phyloP scores from a whole-genome alignment of 352 stramenopile genomes.

The Phytophthora boehmeriae region DNA sequence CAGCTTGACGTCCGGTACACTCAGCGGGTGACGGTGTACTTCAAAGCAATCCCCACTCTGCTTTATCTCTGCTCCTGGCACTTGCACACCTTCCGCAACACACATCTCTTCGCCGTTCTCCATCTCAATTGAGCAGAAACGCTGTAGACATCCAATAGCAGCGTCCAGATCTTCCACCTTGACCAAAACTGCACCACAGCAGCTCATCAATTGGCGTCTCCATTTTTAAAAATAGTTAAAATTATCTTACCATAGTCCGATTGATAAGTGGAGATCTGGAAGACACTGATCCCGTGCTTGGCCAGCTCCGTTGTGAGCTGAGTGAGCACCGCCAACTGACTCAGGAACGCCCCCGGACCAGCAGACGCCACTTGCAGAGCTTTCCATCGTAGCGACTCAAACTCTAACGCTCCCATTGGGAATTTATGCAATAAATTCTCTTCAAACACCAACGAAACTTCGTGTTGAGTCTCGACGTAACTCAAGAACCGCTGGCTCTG shows the following conservation, averaged over 20 bases:
- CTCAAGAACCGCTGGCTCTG: conserved; percentile 49
- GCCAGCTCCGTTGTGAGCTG: conserved; percentile 68
- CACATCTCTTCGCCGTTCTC: conserved; percentile 39
- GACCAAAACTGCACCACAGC: conserved; percentile 48
- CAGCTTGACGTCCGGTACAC: conserved; percentile 54
- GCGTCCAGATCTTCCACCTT: conserved; percentile 60
- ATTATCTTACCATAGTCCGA: conserved; percentile 61
- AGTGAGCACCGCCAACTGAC: conserved; percentile 58
- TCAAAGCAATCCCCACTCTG: conserved; percentile 21
- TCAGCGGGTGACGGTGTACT: conserved; percentile 61
- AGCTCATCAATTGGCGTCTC: background rate
- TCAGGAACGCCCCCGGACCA: conserved; percentile 55
- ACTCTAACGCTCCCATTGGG: conserved; percentile 40
- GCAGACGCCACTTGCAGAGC: conserved; percentile 67
- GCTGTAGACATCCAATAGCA: conserved; percentile 51
- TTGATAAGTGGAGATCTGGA: conserved; percentile 79
- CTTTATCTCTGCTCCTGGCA: conserved; percentile 1
- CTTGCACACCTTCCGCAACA: background rate
- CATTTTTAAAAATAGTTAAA: background rate
- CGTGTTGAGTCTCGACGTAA: conserved; percentile 71
- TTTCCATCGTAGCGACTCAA: conserved; percentile 60
- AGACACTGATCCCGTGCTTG: conserved; percentile 56
- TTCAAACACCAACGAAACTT: conserved; percentile 72
- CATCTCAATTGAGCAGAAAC: conserved; percentile 64
- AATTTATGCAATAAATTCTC: conserved; percentile 48